These are phyloP conservation scores for Lactarius hengduanensis DNA, from an alignment of 768 basidiomycete species.

Conservation along the genomic window DNA sequence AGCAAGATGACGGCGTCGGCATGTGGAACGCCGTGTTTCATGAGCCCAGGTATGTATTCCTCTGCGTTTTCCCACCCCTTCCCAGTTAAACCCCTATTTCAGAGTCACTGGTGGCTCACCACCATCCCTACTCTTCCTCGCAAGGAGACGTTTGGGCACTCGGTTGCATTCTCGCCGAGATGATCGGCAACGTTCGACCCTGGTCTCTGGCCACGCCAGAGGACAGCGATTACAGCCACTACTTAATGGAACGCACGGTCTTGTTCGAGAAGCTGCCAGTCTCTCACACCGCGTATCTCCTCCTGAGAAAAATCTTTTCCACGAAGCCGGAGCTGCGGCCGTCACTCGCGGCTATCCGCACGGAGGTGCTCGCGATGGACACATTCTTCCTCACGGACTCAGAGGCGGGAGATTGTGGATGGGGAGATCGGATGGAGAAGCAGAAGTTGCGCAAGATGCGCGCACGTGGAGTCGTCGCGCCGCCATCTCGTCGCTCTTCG, in stretches of 20 bases:
- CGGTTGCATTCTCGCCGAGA: constrained; percentile 22
- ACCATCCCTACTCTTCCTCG: constrained; percentile 11
- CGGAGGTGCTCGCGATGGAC: constrained; percentile 52
- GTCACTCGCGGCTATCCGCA: constrained; percentile 58
- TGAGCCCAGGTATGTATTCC: constrained; percentile 15
- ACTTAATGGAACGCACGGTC: constrained; percentile 1
- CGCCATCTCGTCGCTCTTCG: not conserved
- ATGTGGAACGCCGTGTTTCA: constrained; percentile 10
- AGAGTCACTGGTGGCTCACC: constrained; percentile 13
- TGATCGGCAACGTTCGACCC: constrained; percentile 15
- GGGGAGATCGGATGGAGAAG: constrained; percentile 1
- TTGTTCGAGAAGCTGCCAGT: constrained; percentile 8
- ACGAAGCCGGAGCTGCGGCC: constrained; percentile 61
- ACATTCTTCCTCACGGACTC: constrained; percentile 60
- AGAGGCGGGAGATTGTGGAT: constrained; percentile 33
- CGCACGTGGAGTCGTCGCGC: not conserved
- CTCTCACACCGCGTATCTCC: constrained; percentile 43
- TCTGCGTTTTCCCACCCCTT: not conserved
- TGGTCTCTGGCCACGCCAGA: constrained; percentile 4
- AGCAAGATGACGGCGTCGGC: constrained; percentile 7
- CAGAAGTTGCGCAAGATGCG: not conserved
- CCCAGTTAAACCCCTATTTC: not conserved
- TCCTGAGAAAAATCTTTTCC: constrained; percentile 59
- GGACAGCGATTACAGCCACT: constrained; percentile 5
- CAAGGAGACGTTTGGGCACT: constrained; percentile 24